A percentile compares a stretch with the other conserved stretches of the same genome.
phyloP scores from a whole-genome alignment of 2,329 filamentous ascomycete genomes.

The Sclerotinia minor region DNA sequence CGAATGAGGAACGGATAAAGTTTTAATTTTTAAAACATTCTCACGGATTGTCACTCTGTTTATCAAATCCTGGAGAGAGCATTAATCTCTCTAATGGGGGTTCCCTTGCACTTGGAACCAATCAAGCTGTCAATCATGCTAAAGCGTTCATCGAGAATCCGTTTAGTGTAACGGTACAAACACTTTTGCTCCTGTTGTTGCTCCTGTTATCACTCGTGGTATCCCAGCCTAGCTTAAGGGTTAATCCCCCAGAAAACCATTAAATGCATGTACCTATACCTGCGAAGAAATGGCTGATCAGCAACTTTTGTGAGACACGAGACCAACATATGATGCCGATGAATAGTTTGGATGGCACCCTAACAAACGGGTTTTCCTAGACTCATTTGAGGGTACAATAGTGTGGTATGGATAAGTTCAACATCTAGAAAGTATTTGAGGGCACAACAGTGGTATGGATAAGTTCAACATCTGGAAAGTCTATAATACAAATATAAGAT shows the following conservation, averaged over 20 bases:
- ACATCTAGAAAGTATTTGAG: background rate
- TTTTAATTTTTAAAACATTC: slow-evolving; percentile 1
- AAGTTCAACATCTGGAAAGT: slow-evolving; percentile 1
- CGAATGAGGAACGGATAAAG: background rate
- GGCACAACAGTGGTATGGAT: background rate
- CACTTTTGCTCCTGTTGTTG: background rate
- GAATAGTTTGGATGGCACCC: background rate
- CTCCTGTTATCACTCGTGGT: slow-evolving; percentile 19
- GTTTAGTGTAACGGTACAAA: slow-evolving; percentile 9
- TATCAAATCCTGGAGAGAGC: background rate
- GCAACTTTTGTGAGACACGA: background rate
- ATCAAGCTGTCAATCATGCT: slow-evolving; percentile 1
- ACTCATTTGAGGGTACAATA: background rate
- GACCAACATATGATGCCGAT: background rate
- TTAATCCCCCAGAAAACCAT: background rate
- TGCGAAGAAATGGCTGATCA: background rate
- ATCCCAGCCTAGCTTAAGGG: slow-evolving; percentile 11
- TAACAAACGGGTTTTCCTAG: background rate
- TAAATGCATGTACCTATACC: slow-evolving; percentile 6
- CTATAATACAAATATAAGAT: background rate
- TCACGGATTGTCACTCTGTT: slow-evolving; percentile 1
- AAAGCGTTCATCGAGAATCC: slow-evolving; percentile 19
- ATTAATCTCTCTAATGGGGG: background rate
- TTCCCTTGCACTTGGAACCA: background rate
- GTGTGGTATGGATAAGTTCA: background rate